Evolutionary conservation across 2,329 filamentous ascomycete genomes (phyloP), one percentile per base, ranked within the genome.

Genomic region (Setomelanomma holmii): DNA sequence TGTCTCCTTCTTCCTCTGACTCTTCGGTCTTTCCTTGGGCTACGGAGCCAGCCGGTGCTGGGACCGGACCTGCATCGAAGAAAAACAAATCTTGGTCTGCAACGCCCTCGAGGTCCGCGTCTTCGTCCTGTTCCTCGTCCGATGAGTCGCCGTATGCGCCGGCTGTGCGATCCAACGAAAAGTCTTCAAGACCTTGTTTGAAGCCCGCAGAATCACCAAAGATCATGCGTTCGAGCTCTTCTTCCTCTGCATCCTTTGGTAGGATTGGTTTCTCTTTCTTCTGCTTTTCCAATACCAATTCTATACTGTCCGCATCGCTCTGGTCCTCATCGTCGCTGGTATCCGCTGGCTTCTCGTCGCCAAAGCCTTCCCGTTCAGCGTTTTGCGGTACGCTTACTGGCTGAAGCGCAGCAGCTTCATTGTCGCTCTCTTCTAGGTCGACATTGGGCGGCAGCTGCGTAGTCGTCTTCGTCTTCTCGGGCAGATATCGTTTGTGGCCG

Each of bases 141-240:
- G 72, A 76, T 4, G 58, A 30, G 3, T 61, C 60, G 35, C 49
- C 61, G 44, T 60, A 57, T 54, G 44, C 73, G 52, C 58, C 73
- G 46, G 44, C 66, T 61, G 75, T 75, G 48, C 72, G 67, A 11
- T 73, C 75, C 49, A 79, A 73, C 60, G 79, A 67, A 79, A 86
- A 75, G 75, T 78, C 67, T 78, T 89, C 89, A 45, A 98, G 78
- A 36, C 88, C 88, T 51, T 88, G 82, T 52, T 87, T 84, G 74
- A 98, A 98, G 27, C 88, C 90, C n/a, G 85, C 84, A 40, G 88
- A 86, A 76, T 96, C 90, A 49, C 95, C 95, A 56, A 99, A 90
- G 3, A 99, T 89, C 56, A 97, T 79, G 60, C 87, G 86, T 78
- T 97, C 93, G 23, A 97, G 85, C 71, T 93, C 91, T 68, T 89